A percentile compares a stretch with the other conserved stretches of the same genome.
Conservation (phyloP, 208 protist species). For the Acanthamoeba pearcei region DNA sequence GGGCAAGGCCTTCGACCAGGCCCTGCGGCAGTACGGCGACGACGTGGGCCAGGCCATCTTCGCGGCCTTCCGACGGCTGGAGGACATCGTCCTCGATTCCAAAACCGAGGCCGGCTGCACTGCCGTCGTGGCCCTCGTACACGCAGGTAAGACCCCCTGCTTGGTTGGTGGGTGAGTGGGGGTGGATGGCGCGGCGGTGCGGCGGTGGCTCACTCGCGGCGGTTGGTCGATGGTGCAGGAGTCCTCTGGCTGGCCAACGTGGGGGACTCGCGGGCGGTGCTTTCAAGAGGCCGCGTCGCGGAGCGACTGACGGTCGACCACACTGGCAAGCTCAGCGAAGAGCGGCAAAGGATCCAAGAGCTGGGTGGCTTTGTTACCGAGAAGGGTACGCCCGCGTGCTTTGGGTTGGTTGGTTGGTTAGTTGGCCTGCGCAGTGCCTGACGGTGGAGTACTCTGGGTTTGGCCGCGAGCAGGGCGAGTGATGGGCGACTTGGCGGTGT, state of each 20-base stretch:
- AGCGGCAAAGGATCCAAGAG: slow-evolving; percentile 64
- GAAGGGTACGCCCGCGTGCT: slow-evolving; percentile 1
- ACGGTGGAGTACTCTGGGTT: no score
- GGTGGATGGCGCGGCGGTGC: no score
- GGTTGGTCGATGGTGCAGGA: neutral
- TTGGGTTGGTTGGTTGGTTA: neutral
- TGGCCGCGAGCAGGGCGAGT: slow-evolving; percentile 7
- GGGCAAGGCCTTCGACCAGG: slow-evolving; percentile 61
- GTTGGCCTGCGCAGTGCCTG: neutral
- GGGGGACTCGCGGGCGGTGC: slow-evolving; percentile 70
- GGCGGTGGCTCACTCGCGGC: no score
- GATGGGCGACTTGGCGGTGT: slow-evolving; percentile 53
- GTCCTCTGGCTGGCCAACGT: slow-evolving; percentile 72
- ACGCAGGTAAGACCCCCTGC: neutral
- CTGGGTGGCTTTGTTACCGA: slow-evolving; percentile 75
- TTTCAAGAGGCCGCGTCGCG: slow-evolving; percentile 12
- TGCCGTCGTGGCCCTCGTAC: slow-evolving; percentile 7
- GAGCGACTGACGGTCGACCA: slow-evolving; percentile 53
- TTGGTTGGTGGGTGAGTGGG: no score
- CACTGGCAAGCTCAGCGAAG: slow-evolving; percentile 37
- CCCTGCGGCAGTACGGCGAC: slow-evolving; percentile 28
- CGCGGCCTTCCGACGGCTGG: neutral
- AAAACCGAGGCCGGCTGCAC: slow-evolving; percentile 72
- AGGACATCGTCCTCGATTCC: slow-evolving; percentile 19
- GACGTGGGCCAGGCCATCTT: slow-evolving; percentile 18